A percentile compares a stretch with the other conserved stretches of the same genome.
Conservation (phyloP, 2,329 filamentous ascomycete genomes). For the Fusarium tricinctum region DNA sequence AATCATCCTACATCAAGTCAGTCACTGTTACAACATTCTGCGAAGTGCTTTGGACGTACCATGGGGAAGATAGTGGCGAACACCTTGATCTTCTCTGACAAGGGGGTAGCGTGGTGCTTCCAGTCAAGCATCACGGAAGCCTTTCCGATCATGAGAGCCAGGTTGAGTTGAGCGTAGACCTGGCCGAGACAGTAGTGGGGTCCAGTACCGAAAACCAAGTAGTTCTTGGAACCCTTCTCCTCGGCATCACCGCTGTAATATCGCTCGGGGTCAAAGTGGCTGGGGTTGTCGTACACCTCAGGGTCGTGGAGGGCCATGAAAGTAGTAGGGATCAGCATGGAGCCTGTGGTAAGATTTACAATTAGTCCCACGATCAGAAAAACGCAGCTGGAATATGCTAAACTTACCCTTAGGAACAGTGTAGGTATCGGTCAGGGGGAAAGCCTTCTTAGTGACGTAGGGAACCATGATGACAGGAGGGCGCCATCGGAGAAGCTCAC, state of each 20-base stretch:
- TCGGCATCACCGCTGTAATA: slow-evolving; percentile 94
- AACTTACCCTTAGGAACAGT: slow-evolving; percentile 86
- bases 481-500: slow-evolving; percentile 91
- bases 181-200: slow-evolving; percentile 98
- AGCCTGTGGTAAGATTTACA: slow-evolving; percentile 62
- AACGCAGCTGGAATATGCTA: background rate
- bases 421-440: slow-evolving; percentile 89
- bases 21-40: slow-evolving; percentile 11
- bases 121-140: slow-evolving; percentile 89
- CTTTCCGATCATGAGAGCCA: slow-evolving; percentile 92
- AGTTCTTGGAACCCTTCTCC: slow-evolving; percentile 90
- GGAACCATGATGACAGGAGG: slow-evolving; percentile 98
- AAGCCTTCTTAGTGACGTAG: slow-evolving; percentile 93
- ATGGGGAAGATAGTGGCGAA: slow-evolving; percentile 98
- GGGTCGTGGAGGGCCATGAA: slow-evolving; percentile 93
- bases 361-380: slow-evolving; percentile 29
- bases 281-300: slow-evolving; percentile 91
- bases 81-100: slow-evolving; percentile 95
- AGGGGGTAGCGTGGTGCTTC: slow-evolving; percentile 86
- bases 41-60: slow-evolving; percentile 68
- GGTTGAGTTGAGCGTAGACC: slow-evolving; percentile 88
- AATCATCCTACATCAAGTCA: slow-evolving; percentile 76
- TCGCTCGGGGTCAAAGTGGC: slow-evolving; percentile 89
- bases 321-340: slow-evolving; percentile 94
- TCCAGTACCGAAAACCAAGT: slow-evolving; percentile 93